Base-by-base conservation (phyloP, 345 rosid genomes). In the Abelmoschus esculentus region DNA sequence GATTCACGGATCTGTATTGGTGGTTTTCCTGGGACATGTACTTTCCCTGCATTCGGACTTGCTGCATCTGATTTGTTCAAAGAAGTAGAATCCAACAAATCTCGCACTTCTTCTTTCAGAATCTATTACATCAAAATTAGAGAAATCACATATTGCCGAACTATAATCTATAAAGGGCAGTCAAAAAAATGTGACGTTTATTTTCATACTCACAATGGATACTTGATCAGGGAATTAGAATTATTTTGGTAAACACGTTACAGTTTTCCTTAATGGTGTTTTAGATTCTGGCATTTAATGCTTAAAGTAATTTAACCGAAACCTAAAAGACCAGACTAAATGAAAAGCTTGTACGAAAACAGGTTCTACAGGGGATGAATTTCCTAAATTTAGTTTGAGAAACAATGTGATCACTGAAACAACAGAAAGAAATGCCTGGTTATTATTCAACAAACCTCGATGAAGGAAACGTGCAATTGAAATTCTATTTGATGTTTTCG, bases 1-100 rank as follows among this genome's bases (percentile, higher is more conserved):
- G 99, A 77, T 86, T 95, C 99, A 67, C 99, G 90, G 69, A 95
- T 95, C 76, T 95, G 99, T 75, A 95, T 91, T 26, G 97, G 91
- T 47, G 98, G 97, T 81, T 89, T 95, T 49, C 97, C 99, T 4
- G 91, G 88, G 71, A 88, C 76, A 50, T 76, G 66, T 64, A 81
- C 83, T 82, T 90, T 92, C 59, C 84, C 93, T 36, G 40, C 40
- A 46, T 46, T 46, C 5, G 77, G 18, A 40, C 79, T 85, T 7
- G 82, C 73, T 69, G 79, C 61, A 57, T 91, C 99, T 64, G 90
- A 52, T 79, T 87, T 95, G 82, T 77, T 83, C 74, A 79, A 61
- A 59, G 75, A 73, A 53, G 80, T 13, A 3, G 92, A 84, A 80
- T 91, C 98, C 79, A 95, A 80, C 86, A 95, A 87, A 83, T 95